Evolutionary conservation across 257 asterid genomes (phyloP), one percentile per base, ranked within the genome.

Genomic region (Gardenia jasminoides): DNA sequence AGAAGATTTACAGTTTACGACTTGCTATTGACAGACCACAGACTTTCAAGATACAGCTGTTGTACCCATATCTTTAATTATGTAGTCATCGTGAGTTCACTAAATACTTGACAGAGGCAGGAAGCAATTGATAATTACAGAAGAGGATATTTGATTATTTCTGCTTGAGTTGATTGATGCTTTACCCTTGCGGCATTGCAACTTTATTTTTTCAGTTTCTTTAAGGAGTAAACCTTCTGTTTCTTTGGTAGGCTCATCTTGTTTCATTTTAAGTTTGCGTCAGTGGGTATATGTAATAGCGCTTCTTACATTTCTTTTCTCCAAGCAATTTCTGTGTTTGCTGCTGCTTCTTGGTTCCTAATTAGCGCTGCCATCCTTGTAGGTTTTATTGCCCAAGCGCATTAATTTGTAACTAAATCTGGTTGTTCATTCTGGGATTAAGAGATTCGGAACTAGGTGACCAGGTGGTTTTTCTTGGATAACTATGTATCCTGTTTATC

Each of bases 401-500:
- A 10, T 22, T 64, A 26, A 26, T 36, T n/a, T 11, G 22, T 7
- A 39, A 11, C 24, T 26, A n/a, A 6, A 41, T 31, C 46, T 20
- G 36, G 65, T 41, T n/a, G 67, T 48, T 48, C 28, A 19, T 43
- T 33, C 43, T 28, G 19, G 39, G 43, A 0, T 13, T 65, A 28
- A 30, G 19, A 30, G 43, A 30, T 65, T 65, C 41, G 31, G 69
- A 65, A n/a, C 61, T 22, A 64, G 72, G 62, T 64, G 62, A 69
- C 56, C 56, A 28, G 46, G 41, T 59, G 69, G 67, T 67, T 67
- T 16, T 7, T 44, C 41, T 59, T 47, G 69, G 43, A 36, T 33
- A 47, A 70, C 66, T 52, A 87, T 88, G 89, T 89, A 86, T 73
- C 82, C 88, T 43, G 65, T 61, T 48, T 69, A 84, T 44, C 79